These are phyloP conservation scores for Cornus florida DNA, from an alignment of 148 eudicot genomes.

Conservation along the genomic window DNA sequence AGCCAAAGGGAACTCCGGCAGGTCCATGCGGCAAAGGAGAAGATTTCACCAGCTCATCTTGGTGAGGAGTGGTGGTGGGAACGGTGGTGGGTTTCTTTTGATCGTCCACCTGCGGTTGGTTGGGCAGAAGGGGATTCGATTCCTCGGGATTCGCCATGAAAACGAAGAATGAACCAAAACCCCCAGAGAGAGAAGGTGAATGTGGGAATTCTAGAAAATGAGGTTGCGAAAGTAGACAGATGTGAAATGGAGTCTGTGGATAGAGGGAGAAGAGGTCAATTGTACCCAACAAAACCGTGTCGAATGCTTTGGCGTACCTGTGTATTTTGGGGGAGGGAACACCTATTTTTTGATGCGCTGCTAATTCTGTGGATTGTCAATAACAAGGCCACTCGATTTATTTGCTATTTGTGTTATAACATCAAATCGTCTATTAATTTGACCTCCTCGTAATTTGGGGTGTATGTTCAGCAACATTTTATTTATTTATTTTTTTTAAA, in stretches of 20 bases:
- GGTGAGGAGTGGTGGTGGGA: slow-evolving; percentile 20
- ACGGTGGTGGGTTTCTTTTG: slow-evolving; percentile 9
- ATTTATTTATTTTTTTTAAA: no score
- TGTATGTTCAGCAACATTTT: no score
- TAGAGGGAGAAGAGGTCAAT: background rate
- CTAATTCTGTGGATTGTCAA: no score
- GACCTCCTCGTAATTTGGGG: no score
- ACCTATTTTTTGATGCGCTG: no score
- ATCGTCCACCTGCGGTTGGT: slow-evolving; percentile 16
- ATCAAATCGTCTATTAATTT: no score
- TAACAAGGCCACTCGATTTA: no score
- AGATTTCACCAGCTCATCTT: slow-evolving; percentile 8
- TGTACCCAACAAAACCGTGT: background rate
- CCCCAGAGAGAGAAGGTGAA: background rate
- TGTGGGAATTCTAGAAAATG: background rate
- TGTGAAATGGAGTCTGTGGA: background rate
- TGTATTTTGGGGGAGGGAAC: no score
- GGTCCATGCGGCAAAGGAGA: slow-evolving; percentile 17
- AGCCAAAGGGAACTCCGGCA: slow-evolving; percentile 24
- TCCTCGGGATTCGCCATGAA: slow-evolving; percentile 53
- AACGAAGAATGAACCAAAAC: background rate
- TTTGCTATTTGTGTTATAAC: no score
- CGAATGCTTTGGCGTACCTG: background rate
- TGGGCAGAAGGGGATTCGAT: slow-evolving; percentile 53
- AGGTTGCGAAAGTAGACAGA: background rate